phyloP scores from a whole-genome alignment of 2,329 filamentous ascomycete species.

The Aspergillus fumigatus region DNA sequence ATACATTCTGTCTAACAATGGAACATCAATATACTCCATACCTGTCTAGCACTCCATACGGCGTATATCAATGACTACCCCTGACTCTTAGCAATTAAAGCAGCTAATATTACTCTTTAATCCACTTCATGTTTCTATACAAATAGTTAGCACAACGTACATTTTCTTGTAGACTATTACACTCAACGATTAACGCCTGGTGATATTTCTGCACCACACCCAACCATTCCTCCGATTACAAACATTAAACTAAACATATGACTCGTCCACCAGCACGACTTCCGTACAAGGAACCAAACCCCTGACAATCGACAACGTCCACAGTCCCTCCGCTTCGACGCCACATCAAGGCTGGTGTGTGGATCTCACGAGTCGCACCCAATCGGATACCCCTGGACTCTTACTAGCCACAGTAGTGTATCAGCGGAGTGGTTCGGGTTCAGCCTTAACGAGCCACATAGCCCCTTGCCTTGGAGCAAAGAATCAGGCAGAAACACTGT shows the following conservation, averaged over 20 bases:
- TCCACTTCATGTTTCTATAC: background rate
- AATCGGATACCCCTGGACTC: background rate
- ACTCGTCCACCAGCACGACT: background rate
- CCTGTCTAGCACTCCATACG: background rate
- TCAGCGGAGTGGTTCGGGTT: background rate
- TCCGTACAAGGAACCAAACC: background rate
- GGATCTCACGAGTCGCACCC: background rate
- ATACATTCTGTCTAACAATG: slow-evolving; percentile 8
- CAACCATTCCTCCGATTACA: background rate
- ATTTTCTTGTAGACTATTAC: background rate
- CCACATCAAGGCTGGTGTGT: background rate
- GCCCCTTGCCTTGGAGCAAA: background rate
- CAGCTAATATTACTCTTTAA: background rate
- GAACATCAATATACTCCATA: background rate
- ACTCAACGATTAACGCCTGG: background rate
- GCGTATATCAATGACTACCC: background rate
- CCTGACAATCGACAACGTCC: too few relatives aligned
- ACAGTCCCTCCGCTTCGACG: background rate
- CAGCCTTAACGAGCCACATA: background rate
- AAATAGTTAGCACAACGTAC: background rate
- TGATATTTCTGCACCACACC: background rate
- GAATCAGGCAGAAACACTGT: background rate
- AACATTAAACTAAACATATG: background rate
- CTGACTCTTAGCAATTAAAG: background rate
- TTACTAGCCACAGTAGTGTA: background rate